Percentiles rank a stretch among this genome's conserved stretches.
Evolutionary conservation across 106 monocot genomes (phyloP).

Genomic region (Alisma plantagoaquatica): DNA sequence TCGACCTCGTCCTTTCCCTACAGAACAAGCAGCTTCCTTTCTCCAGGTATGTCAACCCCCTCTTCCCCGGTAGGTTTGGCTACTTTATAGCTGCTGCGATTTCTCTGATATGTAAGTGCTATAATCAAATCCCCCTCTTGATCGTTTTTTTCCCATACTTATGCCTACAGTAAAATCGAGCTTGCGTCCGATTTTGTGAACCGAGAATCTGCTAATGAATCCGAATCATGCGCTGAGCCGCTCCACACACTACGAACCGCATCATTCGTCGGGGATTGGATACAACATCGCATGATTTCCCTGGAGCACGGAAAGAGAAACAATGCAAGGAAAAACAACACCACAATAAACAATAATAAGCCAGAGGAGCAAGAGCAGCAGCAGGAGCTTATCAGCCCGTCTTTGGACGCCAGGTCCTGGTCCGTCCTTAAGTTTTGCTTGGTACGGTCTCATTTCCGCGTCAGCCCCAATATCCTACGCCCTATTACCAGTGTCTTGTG

Average conservation of each 20-base stretch:
- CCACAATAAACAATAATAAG: too few species aligned
- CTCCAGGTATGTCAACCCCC: slow-evolving; percentile 26
- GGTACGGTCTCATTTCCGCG: slow-evolving; percentile 21
- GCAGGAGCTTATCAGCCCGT: slow-evolving; percentile 29
- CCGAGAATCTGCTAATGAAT: not conserved
- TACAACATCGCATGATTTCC: slow-evolving; percentile 47
- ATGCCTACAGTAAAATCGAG: slow-evolving; percentile 57
- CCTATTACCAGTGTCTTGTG: slow-evolving; percentile 29
- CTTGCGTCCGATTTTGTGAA: slow-evolving; percentile 45
- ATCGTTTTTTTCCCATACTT: not conserved
- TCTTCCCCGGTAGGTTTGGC: slow-evolving; percentile 1
- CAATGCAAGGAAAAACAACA: too few species aligned
- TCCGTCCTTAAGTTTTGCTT: slow-evolving; percentile 49
- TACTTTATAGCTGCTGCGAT: too few species aligned
- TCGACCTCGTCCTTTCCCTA: slow-evolving; percentile 67
- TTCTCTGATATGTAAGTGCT: too few species aligned
- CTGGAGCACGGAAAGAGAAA: slow-evolving; percentile 13
- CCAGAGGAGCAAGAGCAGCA: too few species aligned
- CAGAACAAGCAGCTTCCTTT: slow-evolving; percentile 38
- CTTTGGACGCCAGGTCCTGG: slow-evolving; percentile 72
- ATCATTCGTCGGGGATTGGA: slow-evolving; percentile 48
- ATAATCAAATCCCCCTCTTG: too few species aligned
- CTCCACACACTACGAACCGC: slow-evolving; percentile 29
- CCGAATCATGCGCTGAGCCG: slow-evolving; percentile 1
- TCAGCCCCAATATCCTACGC: slow-evolving; percentile 49